phyloP scores from a whole-genome alignment of 1,139 yeast species.

The Suhomyces coccinellae region DNA sequence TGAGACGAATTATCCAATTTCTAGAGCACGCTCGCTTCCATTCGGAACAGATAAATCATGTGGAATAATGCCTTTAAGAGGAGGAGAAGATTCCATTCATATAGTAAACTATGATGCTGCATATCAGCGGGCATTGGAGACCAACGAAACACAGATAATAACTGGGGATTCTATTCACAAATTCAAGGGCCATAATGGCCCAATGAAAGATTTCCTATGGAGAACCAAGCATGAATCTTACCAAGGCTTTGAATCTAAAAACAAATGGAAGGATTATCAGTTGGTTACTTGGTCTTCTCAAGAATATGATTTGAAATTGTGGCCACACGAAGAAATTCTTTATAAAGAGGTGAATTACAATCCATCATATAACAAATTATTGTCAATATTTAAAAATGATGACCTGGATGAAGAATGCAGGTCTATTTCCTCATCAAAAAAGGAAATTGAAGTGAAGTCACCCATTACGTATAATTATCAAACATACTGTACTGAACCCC shows the following conservation, averaged over 20 bases:
- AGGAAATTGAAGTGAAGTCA: conserved; percentile 3
- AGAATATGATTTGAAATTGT: conserved; percentile 78
- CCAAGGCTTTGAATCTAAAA: conserved; percentile 39
- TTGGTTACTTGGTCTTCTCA: conserved; percentile 87
- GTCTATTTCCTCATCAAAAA: background rate
- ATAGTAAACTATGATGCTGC: conserved; percentile 57
- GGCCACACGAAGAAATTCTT: conserved; percentile 69
- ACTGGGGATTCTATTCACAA: conserved; percentile 50
- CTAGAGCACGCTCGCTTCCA: conserved; percentile 85
- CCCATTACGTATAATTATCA: conserved; percentile 25
- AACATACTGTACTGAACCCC: conserved; percentile 44
- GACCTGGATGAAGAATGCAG: conserved; percentile 23
- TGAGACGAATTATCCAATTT: conserved; percentile 77
- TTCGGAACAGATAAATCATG: conserved; percentile 78
- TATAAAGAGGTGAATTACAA: conserved; percentile 61
- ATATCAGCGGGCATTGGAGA: conserved; percentile 36
- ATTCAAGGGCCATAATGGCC: conserved; percentile 81
- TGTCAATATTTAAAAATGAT: conserved; percentile 23
- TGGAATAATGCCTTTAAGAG: conserved; percentile 86
- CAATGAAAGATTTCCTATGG: conserved; percentile 88
- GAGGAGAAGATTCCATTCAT: conserved; percentile 77
- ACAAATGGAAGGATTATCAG: conserved; percentile 79
- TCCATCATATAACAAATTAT: conserved; percentile 35
- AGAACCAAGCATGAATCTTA: conserved; percentile 53
- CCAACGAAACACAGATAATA: conserved; percentile 31